phyloP scores from a whole-genome alignment of 225 moss, liverwort and hornwort genomes.

The Bryum argenteum region DNA sequence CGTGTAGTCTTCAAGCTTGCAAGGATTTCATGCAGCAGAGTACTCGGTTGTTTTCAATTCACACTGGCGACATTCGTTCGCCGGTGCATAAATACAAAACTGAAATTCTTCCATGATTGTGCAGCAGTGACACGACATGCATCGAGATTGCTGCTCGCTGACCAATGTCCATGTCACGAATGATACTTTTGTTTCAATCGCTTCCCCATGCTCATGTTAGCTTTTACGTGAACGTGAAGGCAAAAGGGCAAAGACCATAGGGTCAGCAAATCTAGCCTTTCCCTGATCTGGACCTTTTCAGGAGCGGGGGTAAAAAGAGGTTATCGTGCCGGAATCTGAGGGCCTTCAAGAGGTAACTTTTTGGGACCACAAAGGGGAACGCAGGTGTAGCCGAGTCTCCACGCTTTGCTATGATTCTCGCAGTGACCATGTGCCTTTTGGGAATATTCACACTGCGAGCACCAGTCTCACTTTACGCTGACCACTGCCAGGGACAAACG shows the following conservation, averaged over 20 bases:
- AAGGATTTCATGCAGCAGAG: constrained; percentile 31
- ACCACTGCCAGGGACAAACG: constrained; percentile 30
- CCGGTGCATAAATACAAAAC: constrained; percentile 10
- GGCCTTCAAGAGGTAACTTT: constrained; percentile 1
- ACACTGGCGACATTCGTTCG: not conserved
- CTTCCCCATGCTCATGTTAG: not conserved
- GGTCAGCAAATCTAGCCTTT: too few relatives aligned
- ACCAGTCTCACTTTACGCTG: constrained; percentile 26
- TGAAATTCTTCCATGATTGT: not conserved
- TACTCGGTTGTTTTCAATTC: constrained; percentile 27
- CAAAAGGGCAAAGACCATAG: not conserved
- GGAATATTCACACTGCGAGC: constrained; percentile 26
- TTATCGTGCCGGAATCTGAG: not conserved
- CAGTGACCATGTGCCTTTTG: constrained; percentile 33
- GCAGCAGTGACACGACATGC: constrained; percentile 20
- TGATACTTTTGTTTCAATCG: not conserved
- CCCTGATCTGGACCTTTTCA: constrained; percentile 3
- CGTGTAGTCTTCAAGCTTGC: constrained; percentile 34
- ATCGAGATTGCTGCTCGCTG: not conserved
- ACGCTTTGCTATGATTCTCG: constrained; percentile 33
- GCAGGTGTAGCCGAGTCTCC: constrained; percentile 31
- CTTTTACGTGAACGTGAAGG: not conserved
- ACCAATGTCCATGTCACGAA: constrained; percentile 11
- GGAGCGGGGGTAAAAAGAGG: not conserved
- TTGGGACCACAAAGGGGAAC: constrained; percentile 35